Evolutionary conservation across 169 alveolate species (phyloP).

Genomic region (Eimeria sp.): DNA sequence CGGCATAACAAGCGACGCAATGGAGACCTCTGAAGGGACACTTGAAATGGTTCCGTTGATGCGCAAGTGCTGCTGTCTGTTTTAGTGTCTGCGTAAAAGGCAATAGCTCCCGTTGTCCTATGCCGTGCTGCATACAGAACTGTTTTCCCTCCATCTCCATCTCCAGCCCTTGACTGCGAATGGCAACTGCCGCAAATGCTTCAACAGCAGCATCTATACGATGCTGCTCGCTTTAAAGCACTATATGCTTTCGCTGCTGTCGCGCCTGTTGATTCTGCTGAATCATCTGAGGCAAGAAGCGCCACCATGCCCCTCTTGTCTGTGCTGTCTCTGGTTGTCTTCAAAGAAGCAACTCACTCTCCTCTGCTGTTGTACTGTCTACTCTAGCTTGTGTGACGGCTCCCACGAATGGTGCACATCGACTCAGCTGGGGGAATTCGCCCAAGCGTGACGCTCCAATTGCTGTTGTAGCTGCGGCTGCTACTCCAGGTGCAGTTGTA

Average conservation of each 20-base stretch:
- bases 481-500: slow-evolving; percentile 11
- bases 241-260: slow-evolving; percentile 2
- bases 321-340: background rate
- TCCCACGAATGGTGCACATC: background rate
- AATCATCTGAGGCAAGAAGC: background rate
- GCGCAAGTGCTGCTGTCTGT: background rate
- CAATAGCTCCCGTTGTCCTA: background rate
- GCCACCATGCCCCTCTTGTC: background rate
- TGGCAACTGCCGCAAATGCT: background rate
- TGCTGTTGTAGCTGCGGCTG: background rate
- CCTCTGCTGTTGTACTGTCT: background rate
- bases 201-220: background rate
- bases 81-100: background rate
- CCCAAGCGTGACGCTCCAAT: background rate
- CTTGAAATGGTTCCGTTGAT: background rate
- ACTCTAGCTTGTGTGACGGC: background rate
- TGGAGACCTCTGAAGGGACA: background rate
- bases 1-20: background rate
- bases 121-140: background rate
- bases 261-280: background rate
- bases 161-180: background rate
- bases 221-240: background rate
- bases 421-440: background rate
- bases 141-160: background rate
- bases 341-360: background rate